Conservation (phyloP, 2,329 filamentous ascomycete species). For the Phialophora tarda region DNA sequence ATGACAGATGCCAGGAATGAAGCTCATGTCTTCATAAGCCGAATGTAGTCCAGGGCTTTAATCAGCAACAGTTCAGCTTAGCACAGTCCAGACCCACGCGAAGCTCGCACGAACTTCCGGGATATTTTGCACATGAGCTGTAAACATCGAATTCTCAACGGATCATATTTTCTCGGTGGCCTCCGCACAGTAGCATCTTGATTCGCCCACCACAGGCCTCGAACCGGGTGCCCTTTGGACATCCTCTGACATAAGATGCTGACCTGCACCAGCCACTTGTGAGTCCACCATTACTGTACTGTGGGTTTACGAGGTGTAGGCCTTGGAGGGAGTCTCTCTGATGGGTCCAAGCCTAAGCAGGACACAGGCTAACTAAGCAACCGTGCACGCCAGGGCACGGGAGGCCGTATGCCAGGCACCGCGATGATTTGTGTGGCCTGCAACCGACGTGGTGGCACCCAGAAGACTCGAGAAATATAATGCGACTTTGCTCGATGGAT, state of each 20-base stretch:
- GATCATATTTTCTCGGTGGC: neutral
- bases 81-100: neutral
- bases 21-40: neutral
- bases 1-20: neutral
- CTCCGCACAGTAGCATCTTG: neutral
- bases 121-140: neutral
- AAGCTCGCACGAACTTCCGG: neutral
- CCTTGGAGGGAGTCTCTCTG: neutral
- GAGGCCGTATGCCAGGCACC: conserved; percentile 20
- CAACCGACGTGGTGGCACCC: neutral
- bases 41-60: neutral
- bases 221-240: neutral
- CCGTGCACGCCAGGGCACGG: conserved; percentile 1
- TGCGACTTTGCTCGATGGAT: neutral
- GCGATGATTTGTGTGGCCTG: neutral
- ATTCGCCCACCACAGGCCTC: neutral
- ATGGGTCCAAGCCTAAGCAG: neutral
- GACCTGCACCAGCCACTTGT: conserved; percentile 15
- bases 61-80: neutral
- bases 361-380: conserved; percentile 4
- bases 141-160: neutral
- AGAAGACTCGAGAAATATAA: conserved; percentile 10
- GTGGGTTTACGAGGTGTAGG: conserved; percentile 11
- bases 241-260: conserved; percentile 31
- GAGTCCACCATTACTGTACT: conserved; percentile 17